These are phyloP conservation scores for Geoglossum glabrum DNA, from an alignment of 495 filamentous ascomycete species.

Conservation along the genomic window DNA sequence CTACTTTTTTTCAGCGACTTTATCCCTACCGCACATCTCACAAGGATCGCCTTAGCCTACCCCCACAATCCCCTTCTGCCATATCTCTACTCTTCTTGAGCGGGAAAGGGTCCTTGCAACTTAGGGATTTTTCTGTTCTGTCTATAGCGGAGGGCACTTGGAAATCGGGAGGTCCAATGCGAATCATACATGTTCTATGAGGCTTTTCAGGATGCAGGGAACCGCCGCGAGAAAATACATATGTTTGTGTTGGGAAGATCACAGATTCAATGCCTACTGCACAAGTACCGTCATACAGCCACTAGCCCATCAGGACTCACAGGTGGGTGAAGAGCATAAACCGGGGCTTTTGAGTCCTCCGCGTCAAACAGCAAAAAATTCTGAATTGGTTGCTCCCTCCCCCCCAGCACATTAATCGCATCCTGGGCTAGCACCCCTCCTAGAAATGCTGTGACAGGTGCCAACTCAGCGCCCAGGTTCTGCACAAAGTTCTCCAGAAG, in stretches of 20 bases:
- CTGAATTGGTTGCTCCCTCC: slow-evolving; percentile 81
- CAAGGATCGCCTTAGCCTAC: neutral
- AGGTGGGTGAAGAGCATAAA: slow-evolving; percentile 59
- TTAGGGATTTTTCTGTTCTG: neutral
- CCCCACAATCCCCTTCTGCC: too few species aligned
- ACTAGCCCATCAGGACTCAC: neutral
- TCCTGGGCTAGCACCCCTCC: slow-evolving; percentile 86
- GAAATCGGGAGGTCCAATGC: neutral
- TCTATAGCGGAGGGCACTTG: neutral
- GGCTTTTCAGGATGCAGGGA: neutral
- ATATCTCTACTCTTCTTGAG: neutral
- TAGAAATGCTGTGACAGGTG: slow-evolving; percentile 73
- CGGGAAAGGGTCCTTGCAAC: neutral
- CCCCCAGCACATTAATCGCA: slow-evolving; percentile 85
- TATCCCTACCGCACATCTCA: neutral
- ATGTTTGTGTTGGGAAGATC: neutral
- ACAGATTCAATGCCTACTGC: neutral
- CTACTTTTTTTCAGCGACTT: neutral
- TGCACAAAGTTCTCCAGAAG: slow-evolving; percentile 69
- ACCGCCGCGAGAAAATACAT: neutral
- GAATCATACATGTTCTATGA: neutral
- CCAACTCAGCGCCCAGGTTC: slow-evolving; percentile 61
- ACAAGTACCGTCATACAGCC: neutral
- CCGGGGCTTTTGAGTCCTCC: slow-evolving; percentile 49
- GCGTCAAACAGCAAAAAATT: slow-evolving; percentile 89